phyloP scores from a whole-genome alignment of 306 rosid species.

The Glycine soja region DNA sequence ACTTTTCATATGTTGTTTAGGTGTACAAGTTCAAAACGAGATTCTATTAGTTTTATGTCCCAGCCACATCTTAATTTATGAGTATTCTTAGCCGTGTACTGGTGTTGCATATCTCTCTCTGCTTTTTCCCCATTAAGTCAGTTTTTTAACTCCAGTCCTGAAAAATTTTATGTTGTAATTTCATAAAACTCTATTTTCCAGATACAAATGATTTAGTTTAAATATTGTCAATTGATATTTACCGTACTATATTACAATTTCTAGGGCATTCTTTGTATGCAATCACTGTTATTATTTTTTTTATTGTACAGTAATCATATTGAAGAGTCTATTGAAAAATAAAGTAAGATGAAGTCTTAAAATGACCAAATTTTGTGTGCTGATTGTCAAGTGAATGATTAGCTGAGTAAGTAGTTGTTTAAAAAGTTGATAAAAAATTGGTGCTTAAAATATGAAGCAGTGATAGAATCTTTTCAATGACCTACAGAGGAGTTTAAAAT shows the following conservation, averaged over 20 bases:
- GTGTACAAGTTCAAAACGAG: conserved; percentile 20
- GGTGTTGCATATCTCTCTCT: background rate
- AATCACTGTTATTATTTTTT: conserved; percentile 3
- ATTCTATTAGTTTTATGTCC: conserved; percentile 24
- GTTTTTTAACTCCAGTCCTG: conserved; percentile 18
- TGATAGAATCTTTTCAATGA: conserved; percentile 3
- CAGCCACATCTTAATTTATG: background rate
- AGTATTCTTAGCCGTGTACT: conserved; percentile 10
- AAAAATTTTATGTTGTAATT: conserved; percentile 6
- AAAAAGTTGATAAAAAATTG: conserved; percentile 20
- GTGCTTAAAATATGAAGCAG: conserved; percentile 18
- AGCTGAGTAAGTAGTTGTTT: background rate
- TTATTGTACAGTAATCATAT: background rate
- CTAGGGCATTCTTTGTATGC: background rate
- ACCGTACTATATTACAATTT: background rate
- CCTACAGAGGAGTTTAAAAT: conserved; percentile 4
- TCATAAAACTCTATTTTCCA: background rate
- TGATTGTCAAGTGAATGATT: conserved; percentile 11
- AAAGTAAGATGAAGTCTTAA: conserved; percentile 23
- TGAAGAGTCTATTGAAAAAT: background rate
- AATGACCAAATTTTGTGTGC: conserved; percentile 13
- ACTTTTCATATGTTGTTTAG: conserved; percentile 41
- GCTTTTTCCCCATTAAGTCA: conserved; percentile 2
- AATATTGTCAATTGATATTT: background rate
- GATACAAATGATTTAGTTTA: background rate